phyloP scores from a whole-genome alignment of 2,329 filamentous ascomycete genomes.

The Pseudogymnoascus sp. region DNA sequence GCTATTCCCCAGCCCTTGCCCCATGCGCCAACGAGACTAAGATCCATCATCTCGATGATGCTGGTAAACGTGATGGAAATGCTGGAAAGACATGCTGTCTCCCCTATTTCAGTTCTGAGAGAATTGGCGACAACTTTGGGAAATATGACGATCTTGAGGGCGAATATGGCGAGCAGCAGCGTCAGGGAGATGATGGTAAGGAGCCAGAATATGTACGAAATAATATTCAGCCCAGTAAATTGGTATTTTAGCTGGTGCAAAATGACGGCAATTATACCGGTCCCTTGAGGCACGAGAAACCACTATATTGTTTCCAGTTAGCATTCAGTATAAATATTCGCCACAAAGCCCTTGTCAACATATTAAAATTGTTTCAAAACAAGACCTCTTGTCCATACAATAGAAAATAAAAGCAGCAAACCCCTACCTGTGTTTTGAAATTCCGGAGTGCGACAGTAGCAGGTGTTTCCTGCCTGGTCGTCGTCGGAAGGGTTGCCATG shows the following conservation, averaged over 20 bases:
- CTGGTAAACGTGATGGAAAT: conserved; percentile 31
- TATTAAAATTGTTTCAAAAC: not conserved
- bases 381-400: no score
- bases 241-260: conserved; percentile 35
- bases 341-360: not conserved
- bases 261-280: conserved; percentile 31
- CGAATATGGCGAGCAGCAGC: conserved; percentile 27
- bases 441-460: not conserved
- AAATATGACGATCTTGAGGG: conserved; percentile 29
- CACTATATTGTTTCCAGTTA: conserved; percentile 20
- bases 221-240: conserved; percentile 31
- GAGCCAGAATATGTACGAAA: conserved; percentile 34
- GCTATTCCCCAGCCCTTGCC: conserved; percentile 25
- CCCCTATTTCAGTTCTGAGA: conserved; percentile 28
- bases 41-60: conserved; percentile 22
- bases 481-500: conserved; percentile 1
- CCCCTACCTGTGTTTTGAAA: not conserved
- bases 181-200: conserved; percentile 31
- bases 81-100: conserved; percentile 34
- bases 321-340: not conserved
- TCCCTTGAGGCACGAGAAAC: conserved; percentile 35
- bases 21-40: conserved; percentile 27
- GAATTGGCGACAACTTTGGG: conserved; percentile 26
- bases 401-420: not conserved
- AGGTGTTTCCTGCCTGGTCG: not conserved